Base-by-base conservation (phyloP, 495 filamentous ascomycete species). In the Tuber calosporum region DNA sequence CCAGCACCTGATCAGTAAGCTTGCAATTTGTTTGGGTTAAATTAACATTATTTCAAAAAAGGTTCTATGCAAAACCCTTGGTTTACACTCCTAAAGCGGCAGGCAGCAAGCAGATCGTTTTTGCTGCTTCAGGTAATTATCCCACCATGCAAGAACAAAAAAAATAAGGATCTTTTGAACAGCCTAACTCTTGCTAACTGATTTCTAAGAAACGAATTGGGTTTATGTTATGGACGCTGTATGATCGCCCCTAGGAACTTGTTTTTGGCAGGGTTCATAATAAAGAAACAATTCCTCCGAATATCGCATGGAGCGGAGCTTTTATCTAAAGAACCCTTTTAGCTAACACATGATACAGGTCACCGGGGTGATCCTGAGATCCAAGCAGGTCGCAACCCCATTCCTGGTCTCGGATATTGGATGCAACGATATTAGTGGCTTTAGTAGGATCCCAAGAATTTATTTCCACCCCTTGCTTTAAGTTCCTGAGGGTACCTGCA, bases 61-160 rank as follows among this genome's bases (percentile, higher is more conserved):
- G 62, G 71, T 84, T 83, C 72, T 85, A 83, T 71, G 82, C 84
- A 22, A 83, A 84, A 66, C 83, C 84, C n/a, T 74, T 85, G 58
- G 81, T 84, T 4, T 85, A 84, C 69, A 85, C 84, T 2, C 79
- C 80, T 5, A 74, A 70, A 40, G 68, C 72, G 26, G 72, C 73
- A 37, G 82, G 80, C n/a, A 78, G 79, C 13, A 70, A 69, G 11
- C 84, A 85, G 73, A 68, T 84, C 67, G 74, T 86, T 34, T 83
- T 85, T 72, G 69, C 82, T 38, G 84, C 84, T 19, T 84, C 84
- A 40, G 79, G 82, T 34, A 79, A 36, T 41, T 62, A 62, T 62
- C 26, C 53, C 26, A 34, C 26, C 26, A 11, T 6, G 53, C 26
- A 7, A 30, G 30, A 1, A 17, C 1, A 7, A 30, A 6, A 1